Evolutionary conservation across 2,329 filamentous ascomycete genomes (phyloP).

Genomic region (Polychaeton citri): DNA sequence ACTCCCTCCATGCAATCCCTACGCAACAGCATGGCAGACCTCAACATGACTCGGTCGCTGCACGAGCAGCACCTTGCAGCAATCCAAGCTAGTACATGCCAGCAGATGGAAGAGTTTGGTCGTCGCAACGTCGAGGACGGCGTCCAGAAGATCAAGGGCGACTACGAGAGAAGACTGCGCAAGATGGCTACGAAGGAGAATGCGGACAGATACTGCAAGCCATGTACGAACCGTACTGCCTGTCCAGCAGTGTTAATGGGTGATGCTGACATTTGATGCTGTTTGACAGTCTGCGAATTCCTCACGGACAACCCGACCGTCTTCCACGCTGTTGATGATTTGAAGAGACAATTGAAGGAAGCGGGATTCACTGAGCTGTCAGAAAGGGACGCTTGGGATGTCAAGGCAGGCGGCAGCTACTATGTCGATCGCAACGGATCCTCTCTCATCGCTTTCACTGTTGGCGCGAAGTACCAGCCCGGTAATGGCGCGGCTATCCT

Average conservation of each 20-base stretch:
- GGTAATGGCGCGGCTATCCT: constrained; percentile 83
- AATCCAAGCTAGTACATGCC: not conserved
- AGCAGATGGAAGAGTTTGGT: not conserved
- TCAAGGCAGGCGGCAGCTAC: constrained; percentile 76
- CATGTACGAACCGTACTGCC: too few relatives aligned
- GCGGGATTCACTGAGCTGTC: constrained; percentile 69
- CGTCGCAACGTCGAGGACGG: not conserved
- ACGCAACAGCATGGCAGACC: constrained; percentile 9
- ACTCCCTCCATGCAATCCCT: constrained; percentile 14
- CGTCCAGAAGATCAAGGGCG: not conserved
- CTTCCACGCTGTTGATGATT: constrained; percentile 76
- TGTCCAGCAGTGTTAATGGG: too few relatives aligned
- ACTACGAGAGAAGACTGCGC: not conserved
- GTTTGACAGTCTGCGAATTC: constrained; percentile 55
- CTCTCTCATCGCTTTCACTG: constrained; percentile 70
- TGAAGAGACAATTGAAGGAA: constrained; percentile 57
- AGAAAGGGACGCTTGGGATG: constrained; percentile 68
- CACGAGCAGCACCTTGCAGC: not conserved
- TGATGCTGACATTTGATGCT: too few relatives aligned
- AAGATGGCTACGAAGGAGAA: constrained; percentile 12
- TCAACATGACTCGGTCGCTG: constrained; percentile 1
- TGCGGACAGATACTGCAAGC: constrained; percentile 16
- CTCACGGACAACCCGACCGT: constrained; percentile 83
- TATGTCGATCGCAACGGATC: constrained; percentile 76
- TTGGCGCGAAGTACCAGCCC: constrained; percentile 66